phyloP scores from a whole-genome alignment of 2,329 filamentous ascomycete species.

The Davidsoniella neocaledoniae region DNA sequence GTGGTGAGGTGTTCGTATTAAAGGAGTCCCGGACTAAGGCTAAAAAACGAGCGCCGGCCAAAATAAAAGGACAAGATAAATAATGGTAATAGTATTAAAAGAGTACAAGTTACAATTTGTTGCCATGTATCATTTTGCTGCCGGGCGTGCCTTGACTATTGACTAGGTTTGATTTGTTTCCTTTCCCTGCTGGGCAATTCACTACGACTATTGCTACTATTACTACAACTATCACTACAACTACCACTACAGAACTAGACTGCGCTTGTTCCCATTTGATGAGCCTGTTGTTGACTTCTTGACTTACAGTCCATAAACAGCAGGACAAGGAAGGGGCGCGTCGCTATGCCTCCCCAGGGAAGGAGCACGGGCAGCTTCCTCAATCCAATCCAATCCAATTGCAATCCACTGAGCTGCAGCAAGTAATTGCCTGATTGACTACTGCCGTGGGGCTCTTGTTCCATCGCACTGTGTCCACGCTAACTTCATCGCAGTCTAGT shows the following conservation, averaged over 20 bases:
- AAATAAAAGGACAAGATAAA: too few relatives aligned
- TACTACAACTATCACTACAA: too few relatives aligned
- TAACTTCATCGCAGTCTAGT: too few relatives aligned
- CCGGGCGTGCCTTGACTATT: too few relatives aligned
- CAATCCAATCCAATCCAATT: slow-evolving; percentile 6
- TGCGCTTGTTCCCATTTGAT: too few relatives aligned
- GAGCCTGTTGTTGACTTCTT: background rate
- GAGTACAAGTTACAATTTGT: background rate
- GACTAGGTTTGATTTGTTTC: too few relatives aligned
- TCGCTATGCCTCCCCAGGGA: background rate
- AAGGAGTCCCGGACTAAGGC: slow-evolving; percentile 5
- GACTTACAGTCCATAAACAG: background rate
- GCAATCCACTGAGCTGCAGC: slow-evolving; percentile 4
- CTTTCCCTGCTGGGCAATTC: too few relatives aligned
- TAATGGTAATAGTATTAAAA: background rate
- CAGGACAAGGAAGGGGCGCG: slow-evolving; percentile 5
- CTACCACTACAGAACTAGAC: too few relatives aligned
- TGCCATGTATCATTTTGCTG: background rate
- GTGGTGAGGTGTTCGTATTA: slow-evolving; percentile 12
- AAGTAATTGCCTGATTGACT: background rate
- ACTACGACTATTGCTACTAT: too few relatives aligned
- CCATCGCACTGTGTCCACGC: background rate
- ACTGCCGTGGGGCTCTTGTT: background rate
- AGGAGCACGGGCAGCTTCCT: slow-evolving; percentile 10
- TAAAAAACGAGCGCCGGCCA: background rate